Percentiles rank a stretch among this genome's conserved stretches.
Evolutionary conservation across 192 early-diverging fungal genomes (phyloP).

Genomic region (Spizellomyces punctatus): DNA sequence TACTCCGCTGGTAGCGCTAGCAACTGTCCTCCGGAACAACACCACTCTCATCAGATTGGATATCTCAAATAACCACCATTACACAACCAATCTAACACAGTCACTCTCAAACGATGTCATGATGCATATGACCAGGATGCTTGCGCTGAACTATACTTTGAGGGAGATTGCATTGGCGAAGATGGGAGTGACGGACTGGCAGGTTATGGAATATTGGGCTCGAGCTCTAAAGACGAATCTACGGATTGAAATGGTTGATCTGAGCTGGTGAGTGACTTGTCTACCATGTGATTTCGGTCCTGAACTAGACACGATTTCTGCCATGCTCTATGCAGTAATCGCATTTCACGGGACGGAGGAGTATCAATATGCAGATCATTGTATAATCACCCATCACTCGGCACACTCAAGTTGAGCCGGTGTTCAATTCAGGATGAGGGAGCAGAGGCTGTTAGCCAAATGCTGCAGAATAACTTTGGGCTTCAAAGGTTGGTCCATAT

Average conservation of each 20-base stretch:
- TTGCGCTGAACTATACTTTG: conserved; percentile 39
- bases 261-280: conserved; percentile 38
- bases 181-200: conserved; percentile 47
- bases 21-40: conserved; percentile 48
- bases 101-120: conserved; percentile 40
- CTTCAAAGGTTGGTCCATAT: conserved; percentile 23
- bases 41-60: conserved; percentile 34
- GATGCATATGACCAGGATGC: conserved; percentile 40
- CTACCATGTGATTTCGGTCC: neutral
- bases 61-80: conserved; percentile 44
- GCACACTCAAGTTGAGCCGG: conserved; percentile 44
- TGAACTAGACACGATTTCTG: neutral
- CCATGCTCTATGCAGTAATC: conserved; percentile 36
- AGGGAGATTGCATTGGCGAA: conserved; percentile 34
- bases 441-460: conserved; percentile 42
- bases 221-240: conserved; percentile 36
- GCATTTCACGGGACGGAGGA: conserved; percentile 53
- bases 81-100: conserved; percentile 35
- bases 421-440: conserved; percentile 56
- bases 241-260: conserved; percentile 32
- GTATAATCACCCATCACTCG: conserved; percentile 41
- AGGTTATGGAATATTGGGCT: conserved; percentile 33
- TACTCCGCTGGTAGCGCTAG: conserved; percentile 43
- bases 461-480: conserved; percentile 44
- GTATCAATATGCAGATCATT: conserved; percentile 44